Evolutionary conservation across 2,329 filamentous ascomycete genomes (phyloP).

Genomic region (Gliomastix tumulicola): DNA sequence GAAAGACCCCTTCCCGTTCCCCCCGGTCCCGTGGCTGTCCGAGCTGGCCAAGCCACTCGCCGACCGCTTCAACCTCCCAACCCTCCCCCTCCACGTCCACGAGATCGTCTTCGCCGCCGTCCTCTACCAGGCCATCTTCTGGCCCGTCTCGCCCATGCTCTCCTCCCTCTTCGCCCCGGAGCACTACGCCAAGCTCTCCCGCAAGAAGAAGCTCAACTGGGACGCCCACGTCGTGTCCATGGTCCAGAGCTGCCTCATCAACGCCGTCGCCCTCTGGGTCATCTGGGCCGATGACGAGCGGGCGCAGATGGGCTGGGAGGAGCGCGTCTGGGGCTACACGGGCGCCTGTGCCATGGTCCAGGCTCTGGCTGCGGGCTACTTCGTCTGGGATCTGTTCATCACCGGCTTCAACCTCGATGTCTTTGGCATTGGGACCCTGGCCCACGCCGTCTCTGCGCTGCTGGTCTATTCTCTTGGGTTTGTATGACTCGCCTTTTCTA

Average conservation of each 20-base stretch:
- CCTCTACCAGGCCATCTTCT: conserved; percentile 63
- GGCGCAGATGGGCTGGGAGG: conserved; percentile 55
- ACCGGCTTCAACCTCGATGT: conserved; percentile 61
- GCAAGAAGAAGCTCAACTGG: conserved; percentile 68
- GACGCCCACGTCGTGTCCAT: conserved; percentile 82
- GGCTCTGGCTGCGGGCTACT: conserved; percentile 73
- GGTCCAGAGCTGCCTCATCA: conserved; percentile 68
- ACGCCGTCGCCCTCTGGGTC: conserved; percentile 64
- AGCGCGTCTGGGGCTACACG: conserved; percentile 72
- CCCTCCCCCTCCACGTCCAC: conserved; percentile 70
- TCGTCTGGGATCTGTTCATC: conserved; percentile 73
- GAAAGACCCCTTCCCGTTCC: conserved; percentile 66
- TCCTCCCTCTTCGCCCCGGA: conserved; percentile 55
- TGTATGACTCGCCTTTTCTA: conserved; percentile 53
- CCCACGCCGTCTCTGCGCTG: conserved; percentile 69
- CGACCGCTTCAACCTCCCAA: conserved; percentile 52
- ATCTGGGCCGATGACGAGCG: conserved; percentile 64
- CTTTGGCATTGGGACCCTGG: conserved; percentile 70
- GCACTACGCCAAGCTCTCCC: conserved; percentile 56
- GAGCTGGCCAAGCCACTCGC: conserved; percentile 56
- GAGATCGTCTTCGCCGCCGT: conserved; percentile 62
- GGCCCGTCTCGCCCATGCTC: conserved; percentile 58
- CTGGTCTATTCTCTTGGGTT: conserved; percentile 72
- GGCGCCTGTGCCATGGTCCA: conserved; percentile 66
- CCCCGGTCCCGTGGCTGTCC: conserved; percentile 50